Base-by-base conservation (phyloP, 345 rosid genomes). In the Rhodomyrtus tomentosa region DNA sequence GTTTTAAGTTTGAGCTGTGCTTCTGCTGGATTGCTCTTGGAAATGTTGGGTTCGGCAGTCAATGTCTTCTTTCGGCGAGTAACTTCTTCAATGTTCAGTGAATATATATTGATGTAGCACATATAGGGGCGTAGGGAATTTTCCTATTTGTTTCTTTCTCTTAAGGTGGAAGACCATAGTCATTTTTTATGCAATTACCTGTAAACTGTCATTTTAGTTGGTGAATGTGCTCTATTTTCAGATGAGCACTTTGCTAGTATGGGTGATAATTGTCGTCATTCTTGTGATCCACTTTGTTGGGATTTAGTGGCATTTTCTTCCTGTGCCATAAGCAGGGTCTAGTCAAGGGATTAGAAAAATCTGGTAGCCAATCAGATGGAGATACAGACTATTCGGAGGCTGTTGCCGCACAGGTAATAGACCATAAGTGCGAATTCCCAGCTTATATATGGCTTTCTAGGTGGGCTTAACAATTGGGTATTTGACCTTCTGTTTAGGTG, bases 371-470 rank as follows among this genome's bases (percentile, higher is more conserved):
- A 79, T 51, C 86, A 1, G 93, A 91, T 88, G 94, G 91, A 7
- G 96, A 91, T 81, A 80, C 92, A 84, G 97, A 92, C 84, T 58
- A 85, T 25, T 80, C 92, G 55, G 97, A 94, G 86, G 98, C 92
- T 50, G 55, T 95, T 49, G 90, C 93, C 8, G 90, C 93, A 11
- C 98, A 94, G 95, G 99, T 96, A 89, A 84, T 27, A 15, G 84
- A 76, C 73, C 49, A 1, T 20, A 4, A 53, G 1, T 82, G 12
- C 50, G 22, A 56, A 58, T 13, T 8, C 48, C 74, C 1, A 32
- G 6, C 38, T 83, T 83, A 42, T 82, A 15, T 18, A 13, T 55
- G 36, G 15, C 79, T 25, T 56, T 82, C 55, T 16, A 14, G 48
- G 36, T 52, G 76, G 84, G 32, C 40, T 18, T 55, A 56, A 48